phyloP scores from a whole-genome alignment of 805 yeast genomes.

The Metschnikowia baotianmanensis region DNA sequence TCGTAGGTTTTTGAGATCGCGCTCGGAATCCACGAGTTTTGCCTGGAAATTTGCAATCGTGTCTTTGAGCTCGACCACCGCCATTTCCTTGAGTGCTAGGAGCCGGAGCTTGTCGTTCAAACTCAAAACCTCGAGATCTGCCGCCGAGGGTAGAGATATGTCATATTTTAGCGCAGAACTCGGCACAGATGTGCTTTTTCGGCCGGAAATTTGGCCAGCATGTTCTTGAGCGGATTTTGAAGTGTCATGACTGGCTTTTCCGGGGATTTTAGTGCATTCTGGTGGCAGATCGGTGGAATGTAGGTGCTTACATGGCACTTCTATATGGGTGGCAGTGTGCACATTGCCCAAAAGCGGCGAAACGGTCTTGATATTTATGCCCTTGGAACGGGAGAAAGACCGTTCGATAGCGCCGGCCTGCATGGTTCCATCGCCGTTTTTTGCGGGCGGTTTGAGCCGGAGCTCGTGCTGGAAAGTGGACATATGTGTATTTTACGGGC shows the following conservation, averaged over 20 bases:
- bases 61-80: conserved; percentile 61
- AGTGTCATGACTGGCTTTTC: not conserved
- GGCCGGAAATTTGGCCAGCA: not conserved
- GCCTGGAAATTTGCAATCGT: conserved; percentile 43
- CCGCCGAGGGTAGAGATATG: conserved; percentile 31
- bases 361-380: conserved; percentile 30
- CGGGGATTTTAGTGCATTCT: not conserved
- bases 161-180: conserved; percentile 19
- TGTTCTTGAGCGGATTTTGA: not conserved
- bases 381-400: conserved; percentile 24
- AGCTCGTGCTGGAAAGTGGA: conserved; percentile 4
- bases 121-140: conserved; percentile 25
- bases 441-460: conserved; percentile 3
- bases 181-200: not conserved
- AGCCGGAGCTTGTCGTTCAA: conserved; percentile 56
- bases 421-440: not conserved
- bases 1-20: conserved; percentile 52
- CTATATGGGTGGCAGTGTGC: not conserved
- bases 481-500: not conserved
- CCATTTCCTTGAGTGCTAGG: conserved; percentile 68
- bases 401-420: conserved; percentile 1
- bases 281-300: not conserved
- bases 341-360: not conserved
- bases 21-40: conserved; percentile 41
- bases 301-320: no score